Conservation (phyloP, 768 basidiomycete genomes). For the Suillus bovinus region DNA sequence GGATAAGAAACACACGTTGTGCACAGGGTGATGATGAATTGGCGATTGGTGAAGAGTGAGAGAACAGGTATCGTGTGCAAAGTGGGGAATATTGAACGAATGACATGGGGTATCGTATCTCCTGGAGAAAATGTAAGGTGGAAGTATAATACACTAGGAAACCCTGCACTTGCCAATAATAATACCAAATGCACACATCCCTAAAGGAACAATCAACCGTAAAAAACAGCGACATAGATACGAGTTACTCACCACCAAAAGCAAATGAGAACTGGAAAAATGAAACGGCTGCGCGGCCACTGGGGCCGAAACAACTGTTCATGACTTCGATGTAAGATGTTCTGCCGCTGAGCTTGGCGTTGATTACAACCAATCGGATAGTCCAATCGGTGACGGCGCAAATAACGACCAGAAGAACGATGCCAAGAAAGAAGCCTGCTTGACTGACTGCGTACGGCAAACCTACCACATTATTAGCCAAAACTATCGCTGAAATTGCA, state of each 20-base stretch:
- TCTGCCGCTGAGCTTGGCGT: slow-evolving; percentile 93
- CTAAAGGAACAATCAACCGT: slow-evolving; percentile 38
- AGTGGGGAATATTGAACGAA: slow-evolving; percentile 80
- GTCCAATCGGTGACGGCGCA: slow-evolving; percentile 95
- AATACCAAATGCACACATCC: slow-evolving; percentile 98
- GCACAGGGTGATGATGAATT: slow-evolving; percentile 86
- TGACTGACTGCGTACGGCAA: slow-evolving; percentile 93
- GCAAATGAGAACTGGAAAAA: slow-evolving; percentile 98
- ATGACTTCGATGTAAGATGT: slow-evolving; percentile 94
- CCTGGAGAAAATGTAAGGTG: slow-evolving; percentile 42
- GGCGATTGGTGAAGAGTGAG: slow-evolving; percentile 76
- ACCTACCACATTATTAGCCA: slow-evolving; percentile 44
- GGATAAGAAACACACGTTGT: slow-evolving; percentile 92
- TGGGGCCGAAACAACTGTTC: slow-evolving; percentile 88
- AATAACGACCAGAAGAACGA: slow-evolving; percentile 77
- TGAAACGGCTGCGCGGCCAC: slow-evolving; percentile 91
- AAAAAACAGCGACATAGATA: not conserved
- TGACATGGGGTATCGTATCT: slow-evolving; percentile 95
- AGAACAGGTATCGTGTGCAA: slow-evolving; percentile 69
- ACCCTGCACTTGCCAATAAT: slow-evolving; percentile 60
- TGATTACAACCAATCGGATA: slow-evolving; percentile 91
- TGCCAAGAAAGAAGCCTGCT: slow-evolving; percentile 90
- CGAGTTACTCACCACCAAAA: slow-evolving; percentile 71
- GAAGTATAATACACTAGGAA: not conserved
- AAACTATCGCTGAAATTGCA: slow-evolving; percentile 7